phyloP scores from a whole-genome alignment of 345 rosid genomes.

The Eucalyptus tenuipes region DNA sequence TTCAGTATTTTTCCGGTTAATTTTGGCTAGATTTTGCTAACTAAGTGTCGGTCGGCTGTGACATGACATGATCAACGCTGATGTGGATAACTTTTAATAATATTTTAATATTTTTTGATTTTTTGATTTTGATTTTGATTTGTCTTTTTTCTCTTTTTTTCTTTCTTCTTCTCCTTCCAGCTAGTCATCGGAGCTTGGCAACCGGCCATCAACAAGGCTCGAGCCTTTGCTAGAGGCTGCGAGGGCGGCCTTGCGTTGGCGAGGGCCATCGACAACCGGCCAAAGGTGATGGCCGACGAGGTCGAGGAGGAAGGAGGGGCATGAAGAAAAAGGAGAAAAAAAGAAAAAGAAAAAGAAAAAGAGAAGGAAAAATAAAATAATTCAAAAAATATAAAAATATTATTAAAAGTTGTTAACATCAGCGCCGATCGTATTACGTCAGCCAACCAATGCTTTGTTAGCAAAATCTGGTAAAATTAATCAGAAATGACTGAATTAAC shows the following conservation, averaged over 20 bases:
- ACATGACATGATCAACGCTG: fast-evolving
- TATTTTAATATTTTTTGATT: too few species aligned
- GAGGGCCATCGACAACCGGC: fast-evolving
- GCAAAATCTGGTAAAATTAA: fast-evolving
- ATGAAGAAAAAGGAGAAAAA: too few species aligned
- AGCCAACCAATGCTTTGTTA: fast-evolving
- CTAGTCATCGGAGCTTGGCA: fast-evolving
- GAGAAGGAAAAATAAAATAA: fast-evolving
- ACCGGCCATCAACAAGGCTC: fast-evolving
- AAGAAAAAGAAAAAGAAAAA: fast-evolving
- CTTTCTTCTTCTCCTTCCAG: fast-evolving
- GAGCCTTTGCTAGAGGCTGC: too few species aligned
- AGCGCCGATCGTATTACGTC: fast-evolving
- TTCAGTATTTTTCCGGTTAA: fast-evolving
- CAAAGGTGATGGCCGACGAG: fast-evolving
- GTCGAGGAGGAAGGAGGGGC: too few species aligned
- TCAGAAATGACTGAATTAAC: fast-evolving
- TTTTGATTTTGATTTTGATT: too few species aligned
- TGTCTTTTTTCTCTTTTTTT: too few species aligned
- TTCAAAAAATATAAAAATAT: too few species aligned
- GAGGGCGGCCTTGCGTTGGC: too few species aligned
- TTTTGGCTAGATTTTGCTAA: fast-evolving
- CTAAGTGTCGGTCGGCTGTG: too few species aligned
- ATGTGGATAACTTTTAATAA: fast-evolving
- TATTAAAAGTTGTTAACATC: too few species aligned